Percentiles rank a stretch among this genome's conserved stretches.
These are phyloP conservation scores for Alternaria alternata DNA, from an alignment of 2,329 filamentous ascomycete genomes.

Conservation along the genomic window DNA sequence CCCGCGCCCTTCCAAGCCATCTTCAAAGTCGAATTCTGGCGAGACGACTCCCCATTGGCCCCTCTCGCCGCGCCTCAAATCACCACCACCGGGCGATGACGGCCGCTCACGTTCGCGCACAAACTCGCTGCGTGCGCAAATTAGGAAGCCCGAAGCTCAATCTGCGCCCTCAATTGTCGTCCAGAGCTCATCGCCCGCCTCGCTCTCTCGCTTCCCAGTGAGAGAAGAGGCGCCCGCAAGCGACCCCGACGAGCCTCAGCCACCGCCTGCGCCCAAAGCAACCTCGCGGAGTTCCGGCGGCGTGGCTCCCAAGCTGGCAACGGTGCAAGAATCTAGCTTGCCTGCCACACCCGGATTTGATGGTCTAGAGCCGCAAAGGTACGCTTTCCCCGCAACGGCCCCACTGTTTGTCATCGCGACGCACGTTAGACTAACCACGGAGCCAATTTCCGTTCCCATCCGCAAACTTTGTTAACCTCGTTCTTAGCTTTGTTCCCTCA, in stretches of 20 bases:
- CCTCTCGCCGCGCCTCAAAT: slow-evolving; percentile 77
- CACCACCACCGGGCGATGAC: slow-evolving; percentile 66
- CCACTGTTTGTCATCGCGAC: slow-evolving; percentile 41
- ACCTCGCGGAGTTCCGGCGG: slow-evolving; percentile 65
- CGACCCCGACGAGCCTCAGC: slow-evolving; percentile 50
- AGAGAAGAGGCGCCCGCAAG: slow-evolving; percentile 40
- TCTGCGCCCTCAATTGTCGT: slow-evolving; percentile 56
- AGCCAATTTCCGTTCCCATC: slow-evolving; percentile 27
- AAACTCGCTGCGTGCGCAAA: slow-evolving; percentile 53
- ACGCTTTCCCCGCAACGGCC: slow-evolving; percentile 39
- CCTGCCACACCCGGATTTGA: slow-evolving; percentile 68
- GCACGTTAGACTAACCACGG: slow-evolving; percentile 28
- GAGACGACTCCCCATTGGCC: slow-evolving; percentile 73
- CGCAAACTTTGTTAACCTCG: slow-evolving; percentile 31
- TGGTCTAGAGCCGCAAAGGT: slow-evolving; percentile 45
- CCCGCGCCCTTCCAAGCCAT: slow-evolving; percentile 70
- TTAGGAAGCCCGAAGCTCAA: slow-evolving; percentile 40
- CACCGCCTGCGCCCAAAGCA: slow-evolving; percentile 38
- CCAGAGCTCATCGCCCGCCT: slow-evolving; percentile 54
- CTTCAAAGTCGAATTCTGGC: slow-evolving; percentile 57
- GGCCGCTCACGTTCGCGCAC: slow-evolving; percentile 51
- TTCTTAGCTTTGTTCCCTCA: slow-evolving; percentile 30
- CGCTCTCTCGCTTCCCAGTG: slow-evolving; percentile 40
- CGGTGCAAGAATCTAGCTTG: slow-evolving; percentile 88
- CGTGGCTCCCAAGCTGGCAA: slow-evolving; percentile 74